A percentile compares a stretch with the other conserved stretches of the same genome.
These are phyloP conservation scores for Arthrobotrys iridis DNA, from an alignment of 2,329 filamentous ascomycete species.

Conservation along the genomic window DNA sequence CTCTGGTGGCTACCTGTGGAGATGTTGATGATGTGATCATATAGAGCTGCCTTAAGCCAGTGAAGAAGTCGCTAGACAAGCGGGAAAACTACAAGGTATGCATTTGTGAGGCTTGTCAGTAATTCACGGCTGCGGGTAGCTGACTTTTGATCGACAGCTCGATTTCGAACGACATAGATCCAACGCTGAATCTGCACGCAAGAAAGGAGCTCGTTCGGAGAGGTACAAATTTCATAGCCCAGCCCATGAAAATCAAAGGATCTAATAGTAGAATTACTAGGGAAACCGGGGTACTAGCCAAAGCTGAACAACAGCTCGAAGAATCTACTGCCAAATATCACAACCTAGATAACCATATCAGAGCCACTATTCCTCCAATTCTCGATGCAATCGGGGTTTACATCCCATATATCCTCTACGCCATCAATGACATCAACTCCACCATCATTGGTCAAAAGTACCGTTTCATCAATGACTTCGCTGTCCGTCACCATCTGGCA, in stretches of 20 bases:
- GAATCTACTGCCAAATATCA: constrained; percentile 76
- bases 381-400: constrained; percentile 72
- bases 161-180: constrained; percentile 83
- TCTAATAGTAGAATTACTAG: constrained; percentile 34
- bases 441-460: constrained; percentile 42
- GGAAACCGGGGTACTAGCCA: constrained; percentile 76
- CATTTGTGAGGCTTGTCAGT: neutral
- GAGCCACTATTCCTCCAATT: constrained; percentile 75
- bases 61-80: constrained; percentile 86
- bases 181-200: constrained; percentile 74
- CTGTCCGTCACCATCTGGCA: constrained; percentile 22
- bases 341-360: constrained; percentile 77
- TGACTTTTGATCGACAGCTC: constrained; percentile 63
- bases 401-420: constrained; percentile 72
- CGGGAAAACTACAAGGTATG: constrained; percentile 78
- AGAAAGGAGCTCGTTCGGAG: constrained; percentile 69
- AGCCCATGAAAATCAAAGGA: neutral
- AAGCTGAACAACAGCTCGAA: constrained; percentile 73
- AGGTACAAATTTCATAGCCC: constrained; percentile 1
- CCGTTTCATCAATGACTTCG: constrained; percentile 39
- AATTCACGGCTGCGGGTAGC: constrained; percentile 47
- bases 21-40: too few species aligned
- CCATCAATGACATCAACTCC: constrained; percentile 64
- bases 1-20: too few species aligned
- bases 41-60: constrained; percentile 67